Base-by-base conservation (phyloP, 2,329 filamentous ascomycete genomes). In the Lithohypha guttulata region DNA sequence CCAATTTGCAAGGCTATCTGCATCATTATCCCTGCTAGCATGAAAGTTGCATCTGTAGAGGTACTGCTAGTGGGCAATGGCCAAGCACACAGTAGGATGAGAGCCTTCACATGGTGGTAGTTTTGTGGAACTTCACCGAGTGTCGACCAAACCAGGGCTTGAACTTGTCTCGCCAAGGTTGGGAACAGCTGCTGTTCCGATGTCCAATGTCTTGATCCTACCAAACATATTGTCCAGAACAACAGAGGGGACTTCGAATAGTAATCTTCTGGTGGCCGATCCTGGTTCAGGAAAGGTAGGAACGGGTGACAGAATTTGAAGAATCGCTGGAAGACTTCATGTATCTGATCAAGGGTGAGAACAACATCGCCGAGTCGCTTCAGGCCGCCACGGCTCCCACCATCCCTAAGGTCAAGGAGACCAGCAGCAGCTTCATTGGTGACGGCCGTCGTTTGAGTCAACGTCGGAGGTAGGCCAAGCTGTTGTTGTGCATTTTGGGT, bases 1-100 rank as follows among this genome's bases (percentile, higher is more conserved):
- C 76, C 76, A 43, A 78, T 73, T 51, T 79, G 75, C 67, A 78
- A 74, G n/a, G 76, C 73, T 30, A 79, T 67, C 53, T 79, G 74
- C 60, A 79, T 73, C 76, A 79, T 79, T 55, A 76, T 64, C 31
- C 76, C 76, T 43, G 71, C 73, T 9, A 78, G 62, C 67, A 78
- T 78, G 53, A 77, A 79, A 2, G 75, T 79, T 2, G 75, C 73
- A 48, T 80, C 76, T 4, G 69, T 71, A 5, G 72, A 75, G 0
- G 76, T 79, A 33, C 72, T 75, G 49, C 71, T 76, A 10, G 70
- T 74, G 0, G 76, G 76, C 13, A 79, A 63, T 1, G 76, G 75
- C 76, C 76, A 80, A 4, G 74, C 74, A 54, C 75, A 79, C 8
- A 79, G 61, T 36, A 79, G 50, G 50, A 73, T 75, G 18, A 80